Evolutionary conservation across 2,329 filamentous ascomycete species (phyloP).

Genomic region (Sporothrix schenckii): DNA sequence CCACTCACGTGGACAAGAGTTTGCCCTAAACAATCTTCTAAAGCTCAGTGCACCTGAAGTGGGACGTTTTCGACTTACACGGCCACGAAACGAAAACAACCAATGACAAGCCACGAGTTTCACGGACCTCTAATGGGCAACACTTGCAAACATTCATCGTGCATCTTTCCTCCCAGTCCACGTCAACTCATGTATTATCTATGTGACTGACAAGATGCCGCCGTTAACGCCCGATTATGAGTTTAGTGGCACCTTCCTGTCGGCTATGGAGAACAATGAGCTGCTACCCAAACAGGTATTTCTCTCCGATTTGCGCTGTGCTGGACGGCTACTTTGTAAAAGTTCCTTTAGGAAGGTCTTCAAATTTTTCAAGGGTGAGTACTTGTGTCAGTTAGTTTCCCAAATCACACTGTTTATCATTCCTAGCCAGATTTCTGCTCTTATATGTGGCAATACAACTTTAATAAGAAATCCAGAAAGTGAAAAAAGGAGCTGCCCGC

Average conservation of each 20-base stretch:
- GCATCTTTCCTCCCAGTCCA: not conserved
- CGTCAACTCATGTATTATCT: not conserved
- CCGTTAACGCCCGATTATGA: not conserved
- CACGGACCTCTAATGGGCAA: not conserved
- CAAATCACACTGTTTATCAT: too few species aligned
- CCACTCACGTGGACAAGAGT: conserved; percentile 31
- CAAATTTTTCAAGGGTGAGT: too few species aligned
- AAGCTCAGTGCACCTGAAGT: not conserved
- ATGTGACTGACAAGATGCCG: not conserved
- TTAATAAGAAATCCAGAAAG: too few species aligned
- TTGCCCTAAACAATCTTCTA: not conserved
- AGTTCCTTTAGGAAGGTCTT: too few species aligned
- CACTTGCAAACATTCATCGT: not conserved
- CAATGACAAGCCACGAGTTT: not conserved
- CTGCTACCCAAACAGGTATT: not conserved
- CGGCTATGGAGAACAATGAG: not conserved
- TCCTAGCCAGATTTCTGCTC: too few species aligned
- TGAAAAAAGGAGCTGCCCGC: not conserved
- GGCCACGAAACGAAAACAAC: not conserved
- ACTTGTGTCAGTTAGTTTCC: too few species aligned
- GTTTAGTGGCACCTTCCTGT: not conserved
- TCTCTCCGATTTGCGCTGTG: not conserved
- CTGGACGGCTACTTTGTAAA: too few species aligned
- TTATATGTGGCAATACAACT: too few species aligned
- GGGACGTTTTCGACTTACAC: not conserved